Conservation (phyloP, 768 basidiomycete genomes). For the Trametes villosa region DNA sequence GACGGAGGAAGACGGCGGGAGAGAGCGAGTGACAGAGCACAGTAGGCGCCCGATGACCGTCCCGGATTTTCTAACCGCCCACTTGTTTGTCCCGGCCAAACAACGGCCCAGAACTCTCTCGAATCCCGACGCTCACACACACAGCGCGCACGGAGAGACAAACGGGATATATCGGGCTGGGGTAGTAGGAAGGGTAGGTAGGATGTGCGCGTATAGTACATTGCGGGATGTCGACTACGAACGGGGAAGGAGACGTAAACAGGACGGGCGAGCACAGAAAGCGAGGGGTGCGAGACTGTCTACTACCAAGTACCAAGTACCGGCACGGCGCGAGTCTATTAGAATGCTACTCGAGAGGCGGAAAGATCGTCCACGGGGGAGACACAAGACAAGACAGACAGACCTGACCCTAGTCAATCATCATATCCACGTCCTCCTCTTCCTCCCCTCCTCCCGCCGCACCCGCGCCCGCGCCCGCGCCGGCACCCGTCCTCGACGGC, state of each 20-base stretch:
- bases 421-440: slow-evolving; percentile 18
- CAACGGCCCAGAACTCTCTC: slow-evolving; percentile 20
- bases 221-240: not conserved
- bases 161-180: no score
- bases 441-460: not conserved
- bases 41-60: slow-evolving; percentile 13
- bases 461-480: not conserved
- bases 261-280: not conserved
- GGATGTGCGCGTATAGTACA: slow-evolving; percentile 8
- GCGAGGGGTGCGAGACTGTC: not conserved
- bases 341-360: no score
- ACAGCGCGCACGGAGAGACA: no score
- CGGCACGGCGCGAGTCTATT: not conserved
- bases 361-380: no score
- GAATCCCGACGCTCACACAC: not conserved
- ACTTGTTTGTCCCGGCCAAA: slow-evolving; percentile 28
- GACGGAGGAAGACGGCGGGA: not conserved
- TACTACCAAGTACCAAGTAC: no score
- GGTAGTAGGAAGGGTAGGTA: not conserved
- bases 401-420: slow-evolving; percentile 12
- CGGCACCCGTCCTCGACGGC: not conserved
- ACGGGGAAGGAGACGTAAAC: not conserved
- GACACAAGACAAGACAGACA: no score
- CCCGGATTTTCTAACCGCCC: slow-evolving; percentile 11
- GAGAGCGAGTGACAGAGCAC: slow-evolving; percentile 11